Evolutionary conservation across 1,139 yeast species (phyloP).

Genomic region (Taphrina sp.): DNA sequence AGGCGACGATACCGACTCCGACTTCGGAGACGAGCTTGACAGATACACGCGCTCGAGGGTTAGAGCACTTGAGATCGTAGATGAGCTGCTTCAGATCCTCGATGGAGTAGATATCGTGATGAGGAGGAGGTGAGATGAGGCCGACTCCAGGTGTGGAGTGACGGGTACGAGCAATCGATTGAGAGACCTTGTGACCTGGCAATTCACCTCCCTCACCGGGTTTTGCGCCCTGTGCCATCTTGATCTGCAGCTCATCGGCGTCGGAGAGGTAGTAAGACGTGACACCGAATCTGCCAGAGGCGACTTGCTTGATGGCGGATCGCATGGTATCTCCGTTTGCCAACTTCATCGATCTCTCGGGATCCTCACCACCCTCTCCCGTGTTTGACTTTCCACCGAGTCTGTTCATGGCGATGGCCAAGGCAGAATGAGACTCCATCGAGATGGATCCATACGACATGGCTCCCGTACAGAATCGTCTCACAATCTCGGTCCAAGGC

Average conservation of each 20-base stretch:
- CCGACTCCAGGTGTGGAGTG: conserved; percentile 98
- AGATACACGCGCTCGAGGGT: conserved; percentile 95
- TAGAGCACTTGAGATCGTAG: conserved; percentile 93
- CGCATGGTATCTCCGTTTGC: conserved; percentile 96
- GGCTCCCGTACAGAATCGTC: conserved; percentile 97
- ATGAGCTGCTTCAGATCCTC: conserved; percentile 96
- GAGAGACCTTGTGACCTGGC: conserved; percentile 91
- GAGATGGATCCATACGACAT: conserved; percentile 99
- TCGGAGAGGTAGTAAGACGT: conserved; percentile 91
- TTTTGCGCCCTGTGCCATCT: conserved; percentile 99
- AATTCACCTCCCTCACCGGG: conserved; percentile 99
- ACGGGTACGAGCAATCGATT: conserved; percentile 87
- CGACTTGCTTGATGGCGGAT: conserved; percentile 95
- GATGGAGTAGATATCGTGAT: conserved; percentile 95
- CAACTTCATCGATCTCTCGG: conserved; percentile 73
- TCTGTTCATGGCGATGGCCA: conserved; percentile 98
- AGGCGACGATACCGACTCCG: conserved; percentile 98
- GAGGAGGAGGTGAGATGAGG: conserved; percentile 96
- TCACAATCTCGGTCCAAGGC: conserved; percentile 98
- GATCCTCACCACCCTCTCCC: conserved; percentile 99
- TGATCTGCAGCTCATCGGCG: conserved; percentile 95
- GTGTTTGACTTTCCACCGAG: conserved; percentile 96
- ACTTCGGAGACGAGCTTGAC: conserved; percentile 96
- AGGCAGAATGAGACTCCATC: conserved; percentile 95
- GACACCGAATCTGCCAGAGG: conserved; percentile 97